Evolutionary conservation across 352 stramenopile species (phyloP).

Genomic region (Globisporangium sylvaticum): DNA sequence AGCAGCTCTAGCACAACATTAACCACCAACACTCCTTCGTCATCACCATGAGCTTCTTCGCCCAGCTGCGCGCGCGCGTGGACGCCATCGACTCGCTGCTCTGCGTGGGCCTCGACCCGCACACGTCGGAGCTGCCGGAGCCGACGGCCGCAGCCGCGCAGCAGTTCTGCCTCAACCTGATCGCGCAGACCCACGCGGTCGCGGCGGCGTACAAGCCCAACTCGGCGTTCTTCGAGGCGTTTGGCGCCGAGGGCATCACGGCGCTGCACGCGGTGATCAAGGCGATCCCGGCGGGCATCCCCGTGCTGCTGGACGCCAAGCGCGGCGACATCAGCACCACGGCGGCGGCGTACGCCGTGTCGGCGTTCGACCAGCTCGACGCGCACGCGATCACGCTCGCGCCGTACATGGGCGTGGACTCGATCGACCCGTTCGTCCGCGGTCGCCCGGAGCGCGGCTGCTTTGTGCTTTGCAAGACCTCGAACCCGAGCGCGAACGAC

Average conservation of each 20-base stretch:
- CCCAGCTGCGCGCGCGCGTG: slow-evolving; percentile 81
- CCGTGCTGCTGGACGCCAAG: slow-evolving; percentile 97
- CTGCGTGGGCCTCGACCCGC: slow-evolving; percentile 97
- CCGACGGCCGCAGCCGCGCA: slow-evolving; percentile 88
- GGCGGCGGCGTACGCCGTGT: slow-evolving; percentile 93
- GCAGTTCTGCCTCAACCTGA: slow-evolving; percentile 94
- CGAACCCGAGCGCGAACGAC: slow-evolving; percentile 96
- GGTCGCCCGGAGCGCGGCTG: slow-evolving; percentile 81
- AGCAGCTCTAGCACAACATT: neutral
- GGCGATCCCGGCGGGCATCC: slow-evolving; percentile 88
- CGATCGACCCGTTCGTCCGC: slow-evolving; percentile 95
- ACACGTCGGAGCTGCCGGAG: slow-evolving; percentile 77
- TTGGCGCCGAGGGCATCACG: slow-evolving; percentile 81
- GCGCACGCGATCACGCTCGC: slow-evolving; percentile 96
- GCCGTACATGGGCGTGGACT: slow-evolving; percentile 98
- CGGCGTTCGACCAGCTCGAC: slow-evolving; percentile 90
- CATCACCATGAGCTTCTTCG: slow-evolving; percentile 82
- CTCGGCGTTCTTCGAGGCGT: slow-evolving; percentile 98
- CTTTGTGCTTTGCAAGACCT: slow-evolving; percentile 99
- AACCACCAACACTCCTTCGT: neutral
- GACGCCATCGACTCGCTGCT: slow-evolving; percentile 93
- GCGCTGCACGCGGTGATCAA: slow-evolving; percentile 91
- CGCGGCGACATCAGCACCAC: slow-evolving; percentile 98
- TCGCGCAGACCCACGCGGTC: slow-evolving; percentile 92
- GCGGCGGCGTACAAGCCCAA: slow-evolving; percentile 99